Base-by-base conservation (phyloP, 2,329 filamentous ascomycete genomes). In the Tolypocladium inflatum region DNA sequence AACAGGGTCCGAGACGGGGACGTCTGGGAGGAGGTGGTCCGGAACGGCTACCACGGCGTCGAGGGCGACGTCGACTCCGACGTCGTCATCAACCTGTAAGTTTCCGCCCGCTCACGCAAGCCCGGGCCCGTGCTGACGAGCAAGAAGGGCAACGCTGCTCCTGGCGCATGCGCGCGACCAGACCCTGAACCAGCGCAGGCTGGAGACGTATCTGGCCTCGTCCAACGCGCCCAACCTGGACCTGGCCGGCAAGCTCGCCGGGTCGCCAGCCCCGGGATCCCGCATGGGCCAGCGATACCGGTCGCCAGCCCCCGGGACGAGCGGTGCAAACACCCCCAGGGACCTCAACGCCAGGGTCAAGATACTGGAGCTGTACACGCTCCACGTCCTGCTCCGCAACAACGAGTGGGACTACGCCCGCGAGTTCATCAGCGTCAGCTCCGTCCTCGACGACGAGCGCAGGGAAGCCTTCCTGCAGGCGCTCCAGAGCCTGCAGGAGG, bases 341-440 rank as follows among this genome's bases (percentile, higher is more conserved):
- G 91, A 96, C 68, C 82, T 96, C 41, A 87, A 89, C 64, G 86
- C 90, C 5, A 83, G 91, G 52, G 86, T 97, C 62, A 96, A 95
- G 76, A 89, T 99, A 48, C 83, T 99, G 55, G 94, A 99, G 74
- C 80, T 99, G 10, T 99, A 97, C 72, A 95, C 91, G 1, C 81
- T 99, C 5, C 94, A 99, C 69, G 90, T 97, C 9, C 83, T 99
- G n/a, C 86, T 93, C 6, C 83, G 91, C 56, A 97, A 97, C 65
- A 86, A 90, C 58, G 91, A 97, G 74, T 99, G 94, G 94, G 90
- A 96, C 59, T 97, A 97, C 66, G 91, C 94, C 4, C 84, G 85
- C 60, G 90, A 96, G 65, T 97, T 97, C 71, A 95, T 97, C 67
- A 85, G 81, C 66, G 84, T 91, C 67, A 94, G 87, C 70, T 86